Evolutionary conservation across 2,329 filamentous ascomycete species (phyloP).

Genomic region (Macrophomina phaseolina): DNA sequence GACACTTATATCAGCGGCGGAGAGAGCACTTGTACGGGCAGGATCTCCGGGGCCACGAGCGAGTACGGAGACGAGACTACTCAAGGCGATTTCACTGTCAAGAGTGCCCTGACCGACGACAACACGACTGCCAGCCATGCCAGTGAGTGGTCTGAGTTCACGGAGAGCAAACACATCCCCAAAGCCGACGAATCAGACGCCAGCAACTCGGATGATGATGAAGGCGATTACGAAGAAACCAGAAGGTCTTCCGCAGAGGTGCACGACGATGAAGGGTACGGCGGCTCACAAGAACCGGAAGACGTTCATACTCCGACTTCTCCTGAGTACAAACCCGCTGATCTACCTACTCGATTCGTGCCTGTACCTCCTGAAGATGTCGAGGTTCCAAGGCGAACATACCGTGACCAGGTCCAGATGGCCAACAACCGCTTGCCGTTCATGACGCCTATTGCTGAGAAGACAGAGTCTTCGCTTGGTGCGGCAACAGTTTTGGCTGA

Average conservation of each 20-base stretch:
- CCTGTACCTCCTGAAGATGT: slow-evolving; percentile 87
- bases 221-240: slow-evolving; percentile 31
- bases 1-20: slow-evolving; percentile 84
- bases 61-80: slow-evolving; percentile 69
- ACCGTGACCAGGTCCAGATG: slow-evolving; percentile 77
- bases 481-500: slow-evolving; percentile 42
- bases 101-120: slow-evolving; percentile 40
- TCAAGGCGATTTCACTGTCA: slow-evolving; percentile 56
- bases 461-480: slow-evolving; percentile 86
- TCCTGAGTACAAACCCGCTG: slow-evolving; percentile 35
- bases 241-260: neutral
- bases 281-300: slow-evolving; percentile 39
- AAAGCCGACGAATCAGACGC: slow-evolving; percentile 41
- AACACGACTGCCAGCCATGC: slow-evolving; percentile 52
- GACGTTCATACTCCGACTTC: slow-evolving; percentile 52
- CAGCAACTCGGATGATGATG: slow-evolving; percentile 46
- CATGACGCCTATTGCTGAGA: slow-evolving; percentile 98
- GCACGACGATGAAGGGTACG: slow-evolving; percentile 38
- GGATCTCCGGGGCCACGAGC: slow-evolving; percentile 67
- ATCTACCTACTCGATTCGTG: slow-evolving; percentile 67
- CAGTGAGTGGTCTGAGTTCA: slow-evolving; percentile 90
- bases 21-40: slow-evolving; percentile 82
- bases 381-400: slow-evolving; percentile 77
- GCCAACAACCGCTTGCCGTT: slow-evolving; percentile 94
- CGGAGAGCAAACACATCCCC: slow-evolving; percentile 72